Conservation (phyloP, 2,329 filamentous ascomycete species). For the Lecanicillium sp. region DNA sequence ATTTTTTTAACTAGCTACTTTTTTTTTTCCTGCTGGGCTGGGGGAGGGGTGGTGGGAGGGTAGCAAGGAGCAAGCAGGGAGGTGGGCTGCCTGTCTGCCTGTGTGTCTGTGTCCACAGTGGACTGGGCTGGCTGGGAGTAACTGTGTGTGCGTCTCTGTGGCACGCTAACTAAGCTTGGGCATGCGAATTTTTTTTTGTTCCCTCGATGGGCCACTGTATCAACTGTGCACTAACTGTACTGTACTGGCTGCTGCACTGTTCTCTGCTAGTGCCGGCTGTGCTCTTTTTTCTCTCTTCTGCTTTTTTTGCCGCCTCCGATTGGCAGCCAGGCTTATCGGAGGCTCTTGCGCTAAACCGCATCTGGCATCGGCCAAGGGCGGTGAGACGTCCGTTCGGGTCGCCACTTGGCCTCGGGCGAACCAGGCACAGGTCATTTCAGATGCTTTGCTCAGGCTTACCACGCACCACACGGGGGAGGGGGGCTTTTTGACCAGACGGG, state of each 20-base stretch:
- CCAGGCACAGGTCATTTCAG: conserved; percentile 14
- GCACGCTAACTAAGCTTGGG: conserved; percentile 9
- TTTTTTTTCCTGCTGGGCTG: conserved; percentile 20
- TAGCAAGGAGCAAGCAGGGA: too few species aligned
- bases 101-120: too few species aligned
- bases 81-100: too few species aligned
- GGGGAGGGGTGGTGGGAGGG: conserved; percentile 8
- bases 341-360: conserved; percentile 3
- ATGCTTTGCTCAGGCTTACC: too few species aligned
- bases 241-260: too few species aligned
- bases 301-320: neutral
- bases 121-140: too few species aligned
- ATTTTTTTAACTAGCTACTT: too few species aligned
- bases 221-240: too few species aligned
- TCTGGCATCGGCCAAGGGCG: conserved; percentile 6
- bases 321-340: conserved; percentile 4
- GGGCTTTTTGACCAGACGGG: neutral
- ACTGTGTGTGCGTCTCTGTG: neutral
- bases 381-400: conserved; percentile 5
- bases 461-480: too few species aligned
- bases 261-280: too few species aligned
- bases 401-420: conserved; percentile 12
- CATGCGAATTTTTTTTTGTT: conserved; percentile 2
- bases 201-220: too few species aligned
- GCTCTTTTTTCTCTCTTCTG: neutral